Conservation (phyloP, 2,329 filamentous ascomycete genomes). For the Metarhizium brunneum region DNA sequence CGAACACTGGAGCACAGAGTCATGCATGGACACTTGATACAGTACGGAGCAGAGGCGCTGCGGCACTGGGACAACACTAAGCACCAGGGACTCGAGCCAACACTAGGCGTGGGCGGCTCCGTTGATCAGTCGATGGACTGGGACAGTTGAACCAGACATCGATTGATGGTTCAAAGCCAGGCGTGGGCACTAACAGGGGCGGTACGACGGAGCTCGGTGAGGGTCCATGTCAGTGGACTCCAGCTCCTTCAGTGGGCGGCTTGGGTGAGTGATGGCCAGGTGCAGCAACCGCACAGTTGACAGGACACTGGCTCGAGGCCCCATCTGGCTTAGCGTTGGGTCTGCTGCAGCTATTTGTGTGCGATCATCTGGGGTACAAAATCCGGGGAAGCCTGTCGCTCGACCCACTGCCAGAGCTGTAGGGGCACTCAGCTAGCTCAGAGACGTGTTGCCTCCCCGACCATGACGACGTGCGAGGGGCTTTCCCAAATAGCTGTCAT, state of each 20-base stretch:
- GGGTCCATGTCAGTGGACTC: too few species aligned
- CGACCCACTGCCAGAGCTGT: constrained; percentile 9
- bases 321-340: constrained; percentile 1
- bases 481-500: neutral
- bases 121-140: neutral
- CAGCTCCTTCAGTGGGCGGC: too few species aligned
- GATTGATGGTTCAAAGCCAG: too few species aligned
- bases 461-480: neutral
- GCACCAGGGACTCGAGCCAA: too few species aligned
- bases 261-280: neutral
- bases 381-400: constrained; percentile 16
- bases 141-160: too few species aligned
- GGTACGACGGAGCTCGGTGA: too few species aligned
- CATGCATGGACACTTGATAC: neutral
- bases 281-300: neutral
- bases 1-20: neutral
- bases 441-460: neutral
- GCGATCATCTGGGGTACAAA: constrained; percentile 13
- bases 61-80: neutral
- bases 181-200: too few species aligned
- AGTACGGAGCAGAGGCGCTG: neutral
- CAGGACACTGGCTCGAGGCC: neutral
- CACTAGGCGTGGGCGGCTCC: neutral
- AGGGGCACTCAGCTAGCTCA: neutral
- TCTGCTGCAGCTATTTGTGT: constrained; percentile 8